phyloP scores from a whole-genome alignment of 2,329 filamentous ascomycete species.

The Neonectria punicea region DNA sequence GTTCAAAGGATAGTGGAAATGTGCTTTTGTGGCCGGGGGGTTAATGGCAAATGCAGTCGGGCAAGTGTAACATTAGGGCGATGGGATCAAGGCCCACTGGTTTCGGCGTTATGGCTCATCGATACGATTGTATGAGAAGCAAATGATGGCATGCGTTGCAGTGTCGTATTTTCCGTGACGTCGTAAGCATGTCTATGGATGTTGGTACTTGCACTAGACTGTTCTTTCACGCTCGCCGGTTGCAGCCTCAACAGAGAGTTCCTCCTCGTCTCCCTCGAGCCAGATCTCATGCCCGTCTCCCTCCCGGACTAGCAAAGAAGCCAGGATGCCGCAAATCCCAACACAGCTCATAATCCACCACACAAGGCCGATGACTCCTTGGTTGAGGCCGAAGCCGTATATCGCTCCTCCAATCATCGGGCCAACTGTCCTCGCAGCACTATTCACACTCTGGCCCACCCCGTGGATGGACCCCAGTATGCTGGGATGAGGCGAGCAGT shows the following conservation, averaged over 20 bases:
- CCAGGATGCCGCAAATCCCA: conserved; percentile 59
- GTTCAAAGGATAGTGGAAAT: conserved; percentile 28
- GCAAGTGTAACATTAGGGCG: not conserved
- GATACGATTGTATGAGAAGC: conserved; percentile 10
- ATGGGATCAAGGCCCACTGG: not conserved
- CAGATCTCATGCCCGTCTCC: conserved; percentile 73
- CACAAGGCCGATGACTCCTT: conserved; percentile 66
- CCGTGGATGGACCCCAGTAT: conserved; percentile 61
- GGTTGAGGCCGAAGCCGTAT: conserved; percentile 67
- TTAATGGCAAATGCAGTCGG: conserved; percentile 3
- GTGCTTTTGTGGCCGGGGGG: conserved; percentile 1
- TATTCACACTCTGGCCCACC: conserved; percentile 67
- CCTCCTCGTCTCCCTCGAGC: conserved; percentile 69
- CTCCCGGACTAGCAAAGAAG: conserved; percentile 67
- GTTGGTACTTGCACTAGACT: not conserved
- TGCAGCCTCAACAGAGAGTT: conserved; percentile 12
- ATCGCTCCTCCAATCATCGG: conserved; percentile 69
- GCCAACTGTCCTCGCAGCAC: conserved; percentile 67
- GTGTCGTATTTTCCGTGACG: not conserved
- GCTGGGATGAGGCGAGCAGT: conserved; percentile 59
- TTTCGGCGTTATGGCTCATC: conserved; percentile 4
- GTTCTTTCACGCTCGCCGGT: not conserved
- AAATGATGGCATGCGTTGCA: not conserved
- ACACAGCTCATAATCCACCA: conserved; percentile 67
- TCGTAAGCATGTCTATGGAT: not conserved